Evolutionary conservation across 768 basidiomycete species (phyloP).

Genomic region (Gelatoporia subvermispora): DNA sequence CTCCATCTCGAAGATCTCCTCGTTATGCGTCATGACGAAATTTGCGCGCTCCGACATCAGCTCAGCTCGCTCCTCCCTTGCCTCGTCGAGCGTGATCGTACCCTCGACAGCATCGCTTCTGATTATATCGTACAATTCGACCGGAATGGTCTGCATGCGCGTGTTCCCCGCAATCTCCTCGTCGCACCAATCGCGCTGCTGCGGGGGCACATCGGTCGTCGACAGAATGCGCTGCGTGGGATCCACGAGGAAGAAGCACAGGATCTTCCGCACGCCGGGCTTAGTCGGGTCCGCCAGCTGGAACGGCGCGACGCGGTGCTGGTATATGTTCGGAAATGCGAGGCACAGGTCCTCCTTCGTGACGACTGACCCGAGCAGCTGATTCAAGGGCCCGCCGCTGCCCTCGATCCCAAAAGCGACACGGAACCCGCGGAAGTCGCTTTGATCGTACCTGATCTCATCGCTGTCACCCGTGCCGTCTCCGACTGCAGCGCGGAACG

Average conservation of each 20-base stretch:
- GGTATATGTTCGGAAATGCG: constrained; percentile 34
- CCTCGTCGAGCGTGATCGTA: constrained; percentile 6
- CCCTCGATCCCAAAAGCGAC: neutral
- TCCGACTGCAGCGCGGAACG: constrained; percentile 25
- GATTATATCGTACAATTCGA: constrained; percentile 17
- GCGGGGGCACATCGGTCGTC: constrained; percentile 28
- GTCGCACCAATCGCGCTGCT: constrained; percentile 25
- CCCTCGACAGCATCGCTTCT: neutral
- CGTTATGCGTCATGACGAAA: constrained; percentile 9
- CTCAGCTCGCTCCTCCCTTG: constrained; percentile 9
- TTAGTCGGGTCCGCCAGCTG: constrained; percentile 25
- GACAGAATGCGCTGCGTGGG: constrained; percentile 26
- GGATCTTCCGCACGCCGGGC: constrained; percentile 35
- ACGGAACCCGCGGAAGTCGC: constrained; percentile 1
- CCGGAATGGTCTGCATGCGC: constrained; percentile 8
- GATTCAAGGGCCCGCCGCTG: constrained; percentile 1
- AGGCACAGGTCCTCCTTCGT: constrained; percentile 25
- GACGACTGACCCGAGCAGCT: constrained; percentile 24
- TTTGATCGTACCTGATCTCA: neutral
- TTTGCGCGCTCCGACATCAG: constrained; percentile 17
- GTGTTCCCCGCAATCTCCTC: neutral
- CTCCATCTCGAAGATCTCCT: constrained; percentile 6
- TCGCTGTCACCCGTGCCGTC: constrained; percentile 1
- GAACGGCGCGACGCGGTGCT: constrained; percentile 34
- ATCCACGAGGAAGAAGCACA: constrained; percentile 35